These are phyloP conservation scores for Jaapia argillacea DNA, from an alignment of 768 basidiomycete genomes.

Conservation along the genomic window DNA sequence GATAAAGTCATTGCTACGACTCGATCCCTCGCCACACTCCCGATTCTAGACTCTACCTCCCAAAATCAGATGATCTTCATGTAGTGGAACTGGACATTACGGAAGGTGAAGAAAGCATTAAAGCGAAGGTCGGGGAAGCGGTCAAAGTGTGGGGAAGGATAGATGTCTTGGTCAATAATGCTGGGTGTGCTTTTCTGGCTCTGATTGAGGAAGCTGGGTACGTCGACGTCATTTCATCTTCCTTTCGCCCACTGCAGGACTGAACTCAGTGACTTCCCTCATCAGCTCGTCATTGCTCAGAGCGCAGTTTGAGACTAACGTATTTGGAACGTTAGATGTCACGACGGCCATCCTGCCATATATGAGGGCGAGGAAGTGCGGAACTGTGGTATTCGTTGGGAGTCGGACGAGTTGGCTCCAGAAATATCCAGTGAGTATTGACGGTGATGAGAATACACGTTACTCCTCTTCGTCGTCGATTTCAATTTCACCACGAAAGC, in stretches of 20 bases:
- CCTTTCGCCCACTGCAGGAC: neutral
- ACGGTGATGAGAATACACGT: slow-evolving; percentile 29
- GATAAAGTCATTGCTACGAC: slow-evolving; percentile 57
- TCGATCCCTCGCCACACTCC: slow-evolving; percentile 30
- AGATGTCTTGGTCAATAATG: slow-evolving; percentile 60
- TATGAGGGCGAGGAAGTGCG: slow-evolving; percentile 33
- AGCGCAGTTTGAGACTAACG: slow-evolving; percentile 28
- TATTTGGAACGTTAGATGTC: slow-evolving; percentile 36
- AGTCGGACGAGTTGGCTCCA: slow-evolving; percentile 39
- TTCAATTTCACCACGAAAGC: neutral
- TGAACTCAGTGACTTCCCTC: neutral
- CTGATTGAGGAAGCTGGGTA: slow-evolving; percentile 53
- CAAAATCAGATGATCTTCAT: slow-evolving; percentile 3
- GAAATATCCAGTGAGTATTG: neutral
- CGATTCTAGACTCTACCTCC: slow-evolving; percentile 9
- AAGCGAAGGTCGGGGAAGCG: slow-evolving; percentile 32
- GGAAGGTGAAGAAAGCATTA: slow-evolving; percentile 30
- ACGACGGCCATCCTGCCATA: slow-evolving; percentile 43
- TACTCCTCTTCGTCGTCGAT: neutral
- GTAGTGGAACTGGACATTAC: slow-evolving; percentile 41
- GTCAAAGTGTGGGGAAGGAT: slow-evolving; percentile 38
- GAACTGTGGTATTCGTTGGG: slow-evolving; percentile 40
- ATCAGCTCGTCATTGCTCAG: slow-evolving; percentile 22
- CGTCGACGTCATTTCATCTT: slow-evolving; percentile 8
- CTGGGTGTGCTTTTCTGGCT: slow-evolving; percentile 36